A percentile compares a stretch with the other conserved stretches of the same genome.
These are phyloP conservation scores for Cornus kousa DNA, from an alignment of 148 eudicot species.

Conservation along the genomic window DNA sequence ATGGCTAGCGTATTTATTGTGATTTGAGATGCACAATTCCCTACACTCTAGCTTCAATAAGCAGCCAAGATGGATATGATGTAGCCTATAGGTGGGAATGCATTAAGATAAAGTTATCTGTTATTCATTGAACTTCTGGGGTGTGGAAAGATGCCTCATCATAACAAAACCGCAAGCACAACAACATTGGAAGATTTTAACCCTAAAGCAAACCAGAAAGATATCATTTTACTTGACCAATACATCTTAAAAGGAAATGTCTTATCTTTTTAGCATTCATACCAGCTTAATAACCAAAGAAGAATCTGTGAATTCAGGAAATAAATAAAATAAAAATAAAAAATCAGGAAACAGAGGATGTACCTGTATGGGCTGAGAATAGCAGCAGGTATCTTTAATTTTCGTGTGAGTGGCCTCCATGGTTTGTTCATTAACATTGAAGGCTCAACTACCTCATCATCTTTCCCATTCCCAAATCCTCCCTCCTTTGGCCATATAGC, in stretches of 20 bases:
- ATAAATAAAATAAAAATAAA: background rate
- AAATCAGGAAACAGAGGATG: slow-evolving; percentile 6
- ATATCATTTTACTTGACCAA: background rate
- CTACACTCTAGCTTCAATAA: background rate
- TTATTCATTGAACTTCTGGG: background rate
- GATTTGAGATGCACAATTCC: background rate
- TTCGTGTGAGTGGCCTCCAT: slow-evolving; percentile 91
- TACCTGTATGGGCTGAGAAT: slow-evolving; percentile 87
- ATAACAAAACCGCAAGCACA: background rate
- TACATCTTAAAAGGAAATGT: background rate
- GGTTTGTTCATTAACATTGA: slow-evolving; percentile 67
- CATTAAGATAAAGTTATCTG: background rate
- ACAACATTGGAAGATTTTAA: background rate
- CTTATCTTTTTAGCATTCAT: background rate
- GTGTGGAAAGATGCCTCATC: background rate
- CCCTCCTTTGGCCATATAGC: slow-evolving; percentile 92
- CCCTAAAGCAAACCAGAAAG: background rate
- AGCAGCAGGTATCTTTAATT: slow-evolving; percentile 79
- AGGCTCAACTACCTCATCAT: slow-evolving; percentile 48
- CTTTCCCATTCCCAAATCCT: slow-evolving; percentile 42
- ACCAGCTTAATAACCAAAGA: background rate
- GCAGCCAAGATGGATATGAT: background rate
- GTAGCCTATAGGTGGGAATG: slow-evolving; percentile 1
- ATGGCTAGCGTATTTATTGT: background rate
- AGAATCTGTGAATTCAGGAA: background rate